Conservation (phyloP, 345 rosid species). For the Kandelia obovata region DNA sequence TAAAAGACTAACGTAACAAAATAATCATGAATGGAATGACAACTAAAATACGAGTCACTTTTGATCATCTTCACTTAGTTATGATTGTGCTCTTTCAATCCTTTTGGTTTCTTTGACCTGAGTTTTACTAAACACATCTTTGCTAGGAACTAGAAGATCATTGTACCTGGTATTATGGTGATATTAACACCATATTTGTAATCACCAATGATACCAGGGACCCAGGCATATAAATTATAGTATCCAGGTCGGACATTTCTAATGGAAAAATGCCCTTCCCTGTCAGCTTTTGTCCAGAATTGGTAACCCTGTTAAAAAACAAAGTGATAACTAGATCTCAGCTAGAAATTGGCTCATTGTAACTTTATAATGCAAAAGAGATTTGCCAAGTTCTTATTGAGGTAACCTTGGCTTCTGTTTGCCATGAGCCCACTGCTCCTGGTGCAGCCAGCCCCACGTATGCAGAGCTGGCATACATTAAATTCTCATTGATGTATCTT, state of each 20-base stretch:
- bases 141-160: no score
- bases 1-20: not conserved
- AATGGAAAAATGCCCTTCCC: slow-evolving; percentile 47
- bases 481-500: slow-evolving; percentile 33
- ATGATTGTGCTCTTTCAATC: no score
- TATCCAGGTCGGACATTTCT: slow-evolving; percentile 52
- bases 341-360: not conserved
- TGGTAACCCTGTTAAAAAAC: slow-evolving; percentile 62
- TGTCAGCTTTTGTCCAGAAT: slow-evolving; percentile 64
- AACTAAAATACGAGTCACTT: no score
- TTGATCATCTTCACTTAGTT: no score
- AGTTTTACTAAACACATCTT: no score
- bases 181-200: slow-evolving; percentile 39
- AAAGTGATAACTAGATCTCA: not conserved
- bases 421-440: slow-evolving; percentile 87
- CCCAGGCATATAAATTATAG: slow-evolving; percentile 67
- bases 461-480: slow-evolving; percentile 41
- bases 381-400: not conserved
- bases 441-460: slow-evolving; percentile 76
- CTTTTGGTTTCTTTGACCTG: no score
- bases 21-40: no score
- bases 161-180: slow-evolving; percentile 48
- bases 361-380: not conserved
- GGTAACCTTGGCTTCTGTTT: slow-evolving; percentile 65
- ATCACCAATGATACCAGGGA: slow-evolving; percentile 68